These are phyloP conservation scores for Claviceps lovelessii DNA, from an alignment of 2,329 filamentous ascomycete species.

Conservation along the genomic window DNA sequence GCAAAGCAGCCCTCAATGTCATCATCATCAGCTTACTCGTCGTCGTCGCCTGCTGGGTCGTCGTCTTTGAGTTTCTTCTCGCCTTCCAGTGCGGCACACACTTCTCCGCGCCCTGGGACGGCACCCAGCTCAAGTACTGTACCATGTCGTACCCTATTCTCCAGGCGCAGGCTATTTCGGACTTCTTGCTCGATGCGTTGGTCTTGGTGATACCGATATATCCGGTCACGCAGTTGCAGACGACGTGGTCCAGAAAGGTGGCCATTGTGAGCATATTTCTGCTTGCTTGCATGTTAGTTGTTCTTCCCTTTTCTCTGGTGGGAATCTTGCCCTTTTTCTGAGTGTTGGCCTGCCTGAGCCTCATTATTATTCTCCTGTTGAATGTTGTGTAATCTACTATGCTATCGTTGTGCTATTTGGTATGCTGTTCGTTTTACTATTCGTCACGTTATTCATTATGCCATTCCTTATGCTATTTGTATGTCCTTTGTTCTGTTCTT, in stretches of 20 bases:
- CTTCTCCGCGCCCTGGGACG: conserved; percentile 12
- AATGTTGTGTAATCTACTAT: no score
- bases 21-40: conserved; percentile 4
- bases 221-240: conserved; percentile 5
- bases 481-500: not conserved
- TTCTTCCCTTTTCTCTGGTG: not conserved
- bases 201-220: conserved; percentile 10
- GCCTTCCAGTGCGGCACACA: conserved; percentile 12
- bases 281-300: not conserved
- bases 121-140: conserved; percentile 10
- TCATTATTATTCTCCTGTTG: no score
- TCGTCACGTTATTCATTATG: no score
- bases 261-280: conserved; percentile 8
- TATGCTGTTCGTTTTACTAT: no score
- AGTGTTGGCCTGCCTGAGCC: no score
- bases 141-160: conserved; percentile 9
- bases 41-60: conserved; percentile 8
- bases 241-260: conserved; percentile 4
- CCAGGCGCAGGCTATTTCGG: conserved; percentile 8
- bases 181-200: conserved; percentile 11
- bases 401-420: no score
- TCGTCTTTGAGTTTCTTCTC: conserved; percentile 9
- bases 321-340: not conserved
- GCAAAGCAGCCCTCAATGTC: conserved; percentile 5
- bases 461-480: no score